Base-by-base conservation (phyloP, 192 early-diverging fungal genomes). In the Geranomyces michiganensis region DNA sequence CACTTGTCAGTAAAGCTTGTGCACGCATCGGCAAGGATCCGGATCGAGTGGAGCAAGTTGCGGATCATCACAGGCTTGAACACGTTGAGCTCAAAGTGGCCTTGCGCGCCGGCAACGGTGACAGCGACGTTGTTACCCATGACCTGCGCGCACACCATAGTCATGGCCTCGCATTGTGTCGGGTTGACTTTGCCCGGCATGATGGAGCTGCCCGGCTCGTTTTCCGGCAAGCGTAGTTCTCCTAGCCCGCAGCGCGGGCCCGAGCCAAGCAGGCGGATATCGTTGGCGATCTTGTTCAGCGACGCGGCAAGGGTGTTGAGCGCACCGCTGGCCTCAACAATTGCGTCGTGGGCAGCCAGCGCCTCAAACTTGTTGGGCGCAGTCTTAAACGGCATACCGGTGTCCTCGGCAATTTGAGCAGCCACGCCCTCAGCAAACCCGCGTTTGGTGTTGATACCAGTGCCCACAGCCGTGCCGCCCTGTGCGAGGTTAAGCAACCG, bases 121-220 rank as follows among this genome's bases (percentile, higher is more conserved):
- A 99, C 90, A 30, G 96, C 88, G 43, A 91, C 92, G 84, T 98
- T 88, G 90, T 99, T 99, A 75, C 97, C 97, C 86, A 99, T 96
- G 49, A 99, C 94, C 77, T 98, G 97, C 33, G 95, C 91, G 79
- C 95, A 96, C 43, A 98, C 93, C 97, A 99, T 99, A 27, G 97
- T 99, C 90, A 99, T 89, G 62, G 97, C 96, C 82, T 99, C 96
- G 85, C 93, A 96, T 83, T 99, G 97, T 19, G 97, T 99, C 49
- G 97, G 97, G 84, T 99, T 99, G 65, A 99, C 94, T 89, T 99
- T 98, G 62, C 97, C 97, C 45, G 96, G 96, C 97, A 99, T 98
- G 76, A 99, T 99, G 30, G 96, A 98, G 58, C 93, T 95, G 65
- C 97, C 97, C 47, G 97, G 97, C 81, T 99, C 97, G 79, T 99